These are phyloP conservation scores for Phytophthora sansomeana DNA, from an alignment of 352 stramenopile species.

Conservation along the genomic window DNA sequence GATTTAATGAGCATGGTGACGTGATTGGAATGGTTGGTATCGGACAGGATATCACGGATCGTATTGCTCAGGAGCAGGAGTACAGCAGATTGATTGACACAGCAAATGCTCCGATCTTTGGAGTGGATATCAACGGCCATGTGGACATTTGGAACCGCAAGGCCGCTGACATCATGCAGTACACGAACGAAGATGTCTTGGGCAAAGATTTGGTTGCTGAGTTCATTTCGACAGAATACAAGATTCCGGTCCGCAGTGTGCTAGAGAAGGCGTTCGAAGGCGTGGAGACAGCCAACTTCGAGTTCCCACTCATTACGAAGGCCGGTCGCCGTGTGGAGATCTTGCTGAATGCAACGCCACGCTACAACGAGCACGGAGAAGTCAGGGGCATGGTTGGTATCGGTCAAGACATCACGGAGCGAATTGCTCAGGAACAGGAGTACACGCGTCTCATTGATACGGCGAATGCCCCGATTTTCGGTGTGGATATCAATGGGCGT, in stretches of 20 bases:
- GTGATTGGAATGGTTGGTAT: no score
- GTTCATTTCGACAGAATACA: no score
- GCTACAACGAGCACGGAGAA: slow-evolving; percentile 52
- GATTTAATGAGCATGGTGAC: no score
- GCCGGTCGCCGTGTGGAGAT: slow-evolving; percentile 41
- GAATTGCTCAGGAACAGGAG: slow-evolving; percentile 22
- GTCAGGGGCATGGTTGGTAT: slow-evolving; percentile 58
- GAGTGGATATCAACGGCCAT: no score
- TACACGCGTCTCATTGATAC: slow-evolving; percentile 33
- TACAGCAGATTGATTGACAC: no score
- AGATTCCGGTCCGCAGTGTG: no score
- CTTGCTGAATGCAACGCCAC: slow-evolving; percentile 62
- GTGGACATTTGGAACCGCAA: no score
- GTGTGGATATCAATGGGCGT: slow-evolving; percentile 60
- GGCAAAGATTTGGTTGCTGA: no score
- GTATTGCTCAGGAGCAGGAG: slow-evolving; percentile 62
- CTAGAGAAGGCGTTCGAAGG: slow-evolving; percentile 50
- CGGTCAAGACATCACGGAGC: slow-evolving; percentile 21
- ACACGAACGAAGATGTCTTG: no score
- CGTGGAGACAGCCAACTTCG: slow-evolving; percentile 51
- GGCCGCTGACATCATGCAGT: no score
- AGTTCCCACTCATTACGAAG: slow-evolving; percentile 61
- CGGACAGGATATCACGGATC: no score
- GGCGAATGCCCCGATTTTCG: slow-evolving; percentile 55
- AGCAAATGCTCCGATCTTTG: no score